Evolutionary conservation across 495 filamentous ascomycete species (phyloP), one percentile per base, ranked within the genome.

Genomic region (Entonaema liquescens): DNA sequence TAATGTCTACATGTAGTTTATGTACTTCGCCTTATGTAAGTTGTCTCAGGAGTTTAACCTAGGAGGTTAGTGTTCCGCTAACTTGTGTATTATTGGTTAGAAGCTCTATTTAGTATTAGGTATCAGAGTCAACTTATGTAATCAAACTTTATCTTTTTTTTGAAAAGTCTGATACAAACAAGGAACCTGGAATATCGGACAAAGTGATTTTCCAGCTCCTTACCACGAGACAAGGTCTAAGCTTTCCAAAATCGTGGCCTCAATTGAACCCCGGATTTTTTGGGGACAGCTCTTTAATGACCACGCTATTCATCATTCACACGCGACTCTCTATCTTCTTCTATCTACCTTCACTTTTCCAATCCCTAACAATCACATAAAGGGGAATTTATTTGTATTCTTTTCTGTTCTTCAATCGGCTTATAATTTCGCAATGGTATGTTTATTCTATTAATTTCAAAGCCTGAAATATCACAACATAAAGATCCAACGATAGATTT

Each of bases 161-260:
- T n/a, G n/a, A n/a, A n/a, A n/a, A n/a, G n/a, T n/a, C n/a, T n/a
- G n/a, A n/a, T n/a, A n/a, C 11, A 23, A 26, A 35, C 25, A 2
- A 8, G 13, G 3, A 38, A 5, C 42, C 12, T 59, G 68, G 65
- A 67, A 61, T 15, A 23, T 55, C 75, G 75, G 75, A 62, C 8
- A 73, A 69, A 77, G 49, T 23, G 53, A 33, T 36, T 15, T 66
- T 68, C 73, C 69, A 31, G 1, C 12, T 28, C 42, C 42, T 47
- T 47, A 47, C 42, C 8, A 47, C 3, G 3, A 3, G 19, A 23
- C 17, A 58, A 11, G 50, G 58, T 23, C 60, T 23, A 58, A 67
- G 67, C 66, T 70, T 70, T 68, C 70, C 65, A 65, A 75, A 76
- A 77, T 76, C 77, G 76, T 79, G 77, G 75, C 77, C 77, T 79